Evolutionary conservation across 148 eudicot species (phyloP), one percentile per base, ranked within the genome.

Genomic region (Spergularia bocconei): DNA sequence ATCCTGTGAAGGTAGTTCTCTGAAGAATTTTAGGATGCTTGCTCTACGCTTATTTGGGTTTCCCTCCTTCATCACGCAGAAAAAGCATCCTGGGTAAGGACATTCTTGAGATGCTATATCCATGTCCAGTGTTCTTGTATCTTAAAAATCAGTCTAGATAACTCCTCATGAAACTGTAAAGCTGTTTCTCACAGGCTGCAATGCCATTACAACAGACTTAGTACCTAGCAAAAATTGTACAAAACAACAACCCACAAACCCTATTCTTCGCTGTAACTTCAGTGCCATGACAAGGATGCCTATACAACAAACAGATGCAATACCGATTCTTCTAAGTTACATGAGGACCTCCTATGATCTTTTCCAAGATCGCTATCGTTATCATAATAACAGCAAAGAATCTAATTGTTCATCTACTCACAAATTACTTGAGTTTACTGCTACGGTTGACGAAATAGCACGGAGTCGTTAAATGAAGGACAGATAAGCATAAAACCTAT

Each of bases 1-100:
- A 65, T 95, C 99, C 76, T 92, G 99, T 17, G 96, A 89, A 60
- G 99, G 99, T 81, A 95, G 94, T 62, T 95, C 99, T 71, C 96
- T 84, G 82, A 95, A 95, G 80, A 95, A 95, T 73, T 95, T 95
- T 47, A 84, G 74, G 73, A 95, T 80, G 78, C 96, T 90, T 70
- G 96, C 78, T 85, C 96, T 83, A 38, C 99, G 96, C 80, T 95
- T 90, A 77, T 81, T 89, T 13, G 96, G 97, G 80, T 91, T 92
- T 47, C 81, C 93, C 85, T 95, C 98, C 78, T 90, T 95, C 97
- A 92, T 90, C 52, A 95, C 97, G 80, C 97, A 92, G 81, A 92
- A 95, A 87, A 95, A 95, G 81, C 99, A 95, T 78, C 99, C 93
- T 20, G 98, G 97, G 78, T 92, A 89, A 66, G 98, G 92, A 81